Evolutionary conservation across 2,329 filamentous ascomycete species (phyloP).

Genomic region (Monosporascus sp.): DNA sequence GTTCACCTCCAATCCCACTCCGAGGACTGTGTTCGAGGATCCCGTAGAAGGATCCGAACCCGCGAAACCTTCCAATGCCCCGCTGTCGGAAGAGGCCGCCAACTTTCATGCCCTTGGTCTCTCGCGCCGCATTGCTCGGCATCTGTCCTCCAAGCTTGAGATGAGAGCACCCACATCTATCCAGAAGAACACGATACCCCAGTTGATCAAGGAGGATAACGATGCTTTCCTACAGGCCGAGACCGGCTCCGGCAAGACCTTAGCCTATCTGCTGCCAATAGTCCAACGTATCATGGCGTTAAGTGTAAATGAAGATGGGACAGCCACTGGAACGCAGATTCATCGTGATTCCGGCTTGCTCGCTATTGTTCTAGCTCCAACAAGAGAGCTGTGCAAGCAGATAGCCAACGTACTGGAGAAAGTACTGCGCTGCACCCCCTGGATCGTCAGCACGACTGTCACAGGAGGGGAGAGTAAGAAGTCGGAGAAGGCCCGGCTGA

Average conservation of each 20-base stretch:
- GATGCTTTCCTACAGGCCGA: slow-evolving; percentile 97
- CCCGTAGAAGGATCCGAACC: slow-evolving; percentile 44
- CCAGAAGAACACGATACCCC: slow-evolving; percentile 81
- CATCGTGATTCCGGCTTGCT: slow-evolving; percentile 86
- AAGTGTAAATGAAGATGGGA: slow-evolving; percentile 49
- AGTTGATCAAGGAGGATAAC: slow-evolving; percentile 71
- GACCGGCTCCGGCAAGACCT: slow-evolving; percentile 94
- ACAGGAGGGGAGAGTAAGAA: slow-evolving; percentile 65
- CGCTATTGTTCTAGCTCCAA: slow-evolving; percentile 89
- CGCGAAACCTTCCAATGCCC: slow-evolving; percentile 81
- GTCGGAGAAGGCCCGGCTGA: slow-evolving; percentile 84
- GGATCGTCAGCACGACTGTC: slow-evolving; percentile 87
- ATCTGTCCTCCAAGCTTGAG: slow-evolving; percentile 78
- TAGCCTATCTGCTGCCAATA: slow-evolving; percentile 91
- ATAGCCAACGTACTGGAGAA: slow-evolving; percentile 83
- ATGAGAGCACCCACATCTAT: slow-evolving; percentile 91
- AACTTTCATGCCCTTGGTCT: slow-evolving; percentile 85
- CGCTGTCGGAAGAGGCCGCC: slow-evolving; percentile 73
- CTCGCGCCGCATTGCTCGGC: slow-evolving; percentile 72
- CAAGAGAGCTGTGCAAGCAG: slow-evolving; percentile 89
- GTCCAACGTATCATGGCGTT: slow-evolving; percentile 82
- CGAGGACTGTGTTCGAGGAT: slow-evolving; percentile 57
- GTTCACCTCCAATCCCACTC: slow-evolving; percentile 81
- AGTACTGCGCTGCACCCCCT: slow-evolving; percentile 81
- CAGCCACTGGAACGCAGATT: slow-evolving; percentile 47